A percentile compares a stretch with the other conserved stretches of the same genome.
phyloP scores from a whole-genome alignment of 2,329 filamentous ascomycete species.

The Lithohypha guttulata region DNA sequence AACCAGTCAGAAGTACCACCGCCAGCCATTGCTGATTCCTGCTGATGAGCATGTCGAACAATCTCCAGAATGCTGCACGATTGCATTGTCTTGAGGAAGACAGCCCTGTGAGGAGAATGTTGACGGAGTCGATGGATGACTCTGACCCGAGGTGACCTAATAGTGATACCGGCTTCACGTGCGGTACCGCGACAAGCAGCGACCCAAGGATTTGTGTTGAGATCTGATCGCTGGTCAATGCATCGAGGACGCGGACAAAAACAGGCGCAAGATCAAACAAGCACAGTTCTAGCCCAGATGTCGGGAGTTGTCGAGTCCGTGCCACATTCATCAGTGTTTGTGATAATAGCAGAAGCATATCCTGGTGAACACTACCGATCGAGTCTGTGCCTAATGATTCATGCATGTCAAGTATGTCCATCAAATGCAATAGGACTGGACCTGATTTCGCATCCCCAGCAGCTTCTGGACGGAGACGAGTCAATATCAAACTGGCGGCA shows the following conservation, averaged over 20 bases:
- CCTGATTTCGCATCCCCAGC: constrained; percentile 63
- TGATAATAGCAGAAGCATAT: neutral
- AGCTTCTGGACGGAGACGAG: constrained; percentile 62
- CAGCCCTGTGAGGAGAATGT: constrained; percentile 63
- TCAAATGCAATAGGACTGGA: constrained; percentile 61
- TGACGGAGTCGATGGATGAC: constrained; percentile 73
- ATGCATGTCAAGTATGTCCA: constrained; percentile 36
- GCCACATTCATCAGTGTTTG: neutral
- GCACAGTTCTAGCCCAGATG: constrained; percentile 2
- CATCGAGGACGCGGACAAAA: neutral
- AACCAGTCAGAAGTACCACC: constrained; percentile 80
- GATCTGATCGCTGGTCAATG: no score
- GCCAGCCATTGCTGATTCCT: constrained; percentile 95
- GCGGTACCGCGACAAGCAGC: neutral
- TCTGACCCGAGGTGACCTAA: constrained; percentile 77
- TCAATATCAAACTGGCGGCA: constrained; percentile 64
- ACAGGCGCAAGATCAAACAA: constrained; percentile 3
- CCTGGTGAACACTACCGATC: neutral
- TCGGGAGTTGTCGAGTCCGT: neutral
- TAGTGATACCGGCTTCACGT: constrained; percentile 63
- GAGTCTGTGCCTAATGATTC: neutral
- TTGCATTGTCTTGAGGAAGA: neutral
- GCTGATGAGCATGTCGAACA: constrained; percentile 75
- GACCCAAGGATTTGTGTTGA: neutral
- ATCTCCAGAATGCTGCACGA: constrained; percentile 60